Evolutionary conservation across 192 early-diverging fungal species (phyloP), one percentile per base, ranked within the genome.

Genomic region (Coemansia sp.): DNA sequence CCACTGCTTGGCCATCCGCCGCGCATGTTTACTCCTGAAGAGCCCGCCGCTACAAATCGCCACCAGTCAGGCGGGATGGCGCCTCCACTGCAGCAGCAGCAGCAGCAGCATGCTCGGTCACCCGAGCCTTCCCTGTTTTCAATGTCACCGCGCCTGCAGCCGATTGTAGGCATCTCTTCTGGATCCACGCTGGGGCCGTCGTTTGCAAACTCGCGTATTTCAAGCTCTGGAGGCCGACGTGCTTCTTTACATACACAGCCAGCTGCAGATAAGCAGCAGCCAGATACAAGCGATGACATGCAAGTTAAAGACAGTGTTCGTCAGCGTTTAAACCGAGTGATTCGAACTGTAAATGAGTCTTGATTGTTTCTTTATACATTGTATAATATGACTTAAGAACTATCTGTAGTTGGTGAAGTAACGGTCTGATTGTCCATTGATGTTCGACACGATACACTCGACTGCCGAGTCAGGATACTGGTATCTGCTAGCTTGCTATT

Each of bases 291-390:
- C n/a, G 44, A 76, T 43, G 62, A 69, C 1, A 47, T 76, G 39
- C 66, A 65, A 52, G 59, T 77, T 11, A 77, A 77, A 23, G 73
- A 77, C 16, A 77, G 73, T 38, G 73, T 77, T 9, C 66, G 73
- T 5, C 73, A 77, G 59, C 66, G 73, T 0, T 66, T 77, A 20
- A 77, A 65, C 41, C 62, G 73, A 15, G 63, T 70, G 35, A 61
- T 77, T 23, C 59, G 56, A 16, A 66, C 73, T 9, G 73, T 77
- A 15, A 77, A 77, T 44, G 73, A 77, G 48, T 67, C 71, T 3
- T 73, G 47, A 53, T 26, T 26, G 23, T 26, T n/a, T n/a, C n/a
- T n/a, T 2, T 16, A 26, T 18, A 7, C 31, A 15, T 7, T 52
- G 13, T 42, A 31, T 20, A 11, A 4, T 26, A 26, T 26, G 23